Percentiles rank a stretch among this genome's conserved stretches.
Evolutionary conservation across 2,329 filamentous ascomycete genomes (phyloP).

Genomic region (Calonectria honghensis): DNA sequence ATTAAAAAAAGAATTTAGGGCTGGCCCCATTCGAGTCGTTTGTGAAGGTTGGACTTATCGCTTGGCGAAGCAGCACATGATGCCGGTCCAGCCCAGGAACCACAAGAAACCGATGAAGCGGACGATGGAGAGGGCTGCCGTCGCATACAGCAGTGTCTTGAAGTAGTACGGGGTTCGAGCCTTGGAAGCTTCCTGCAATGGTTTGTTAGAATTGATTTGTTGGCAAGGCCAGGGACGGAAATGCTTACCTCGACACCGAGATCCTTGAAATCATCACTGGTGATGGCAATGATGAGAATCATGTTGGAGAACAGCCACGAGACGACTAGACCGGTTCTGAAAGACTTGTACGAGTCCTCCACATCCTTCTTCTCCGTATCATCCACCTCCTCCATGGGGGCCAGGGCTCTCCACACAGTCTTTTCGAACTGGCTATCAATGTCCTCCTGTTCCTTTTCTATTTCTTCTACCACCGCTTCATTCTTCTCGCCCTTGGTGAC

Average conservation of each 20-base stretch:
- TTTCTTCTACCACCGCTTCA: constrained; percentile 49
- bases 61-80: constrained; percentile 52
- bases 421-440: constrained; percentile 54
- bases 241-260: constrained; percentile 49
- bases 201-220: constrained; percentile 24
- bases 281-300: constrained; percentile 51
- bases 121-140: constrained; percentile 50
- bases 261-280: constrained; percentile 50
- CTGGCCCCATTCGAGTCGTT: not conserved
- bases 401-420: constrained; percentile 51
- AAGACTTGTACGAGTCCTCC: constrained; percentile 52
- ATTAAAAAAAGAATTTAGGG: not conserved
- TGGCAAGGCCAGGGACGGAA: fast-evolving
- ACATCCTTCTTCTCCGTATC: constrained; percentile 50
- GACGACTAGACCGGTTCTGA: constrained; percentile 52
- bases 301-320: constrained; percentile 53
- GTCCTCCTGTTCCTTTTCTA: constrained; percentile 52
- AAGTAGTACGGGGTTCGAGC: constrained; percentile 51
- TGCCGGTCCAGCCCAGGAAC: constrained; percentile 52
- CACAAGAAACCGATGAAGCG: constrained; percentile 53
- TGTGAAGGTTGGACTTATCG: constrained; percentile 6
- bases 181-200: constrained; percentile 42
- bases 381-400: constrained; percentile 50
- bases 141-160: constrained; percentile 50
- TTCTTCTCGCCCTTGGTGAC: constrained; percentile 50